These are phyloP conservation scores for Fraxinus baroniana DNA, from an alignment of 305 asterid species.

Conservation along the genomic window DNA sequence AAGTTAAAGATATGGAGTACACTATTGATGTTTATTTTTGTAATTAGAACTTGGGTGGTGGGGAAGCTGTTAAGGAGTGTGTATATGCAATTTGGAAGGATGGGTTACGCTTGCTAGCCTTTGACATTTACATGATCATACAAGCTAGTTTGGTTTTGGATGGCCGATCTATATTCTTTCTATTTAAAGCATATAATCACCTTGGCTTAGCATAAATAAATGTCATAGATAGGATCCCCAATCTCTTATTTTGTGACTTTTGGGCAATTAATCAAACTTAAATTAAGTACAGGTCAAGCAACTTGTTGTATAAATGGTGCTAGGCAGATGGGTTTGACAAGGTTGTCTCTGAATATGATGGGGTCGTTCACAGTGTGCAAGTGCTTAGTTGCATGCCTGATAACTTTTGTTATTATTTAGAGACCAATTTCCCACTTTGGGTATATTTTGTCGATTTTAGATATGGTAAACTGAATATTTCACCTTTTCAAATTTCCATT, in stretches of 20 bases:
- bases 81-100: not conserved
- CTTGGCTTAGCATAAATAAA: slow-evolving; percentile 6
- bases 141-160: not conserved
- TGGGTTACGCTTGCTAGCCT: slow-evolving; percentile 1
- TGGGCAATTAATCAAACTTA: not conserved
- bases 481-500: not conserved
- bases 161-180: not conserved
- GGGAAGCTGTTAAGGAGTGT: not conserved
- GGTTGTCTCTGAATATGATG: not conserved
- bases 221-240: not conserved
- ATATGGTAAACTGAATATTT: not conserved
- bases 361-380: not conserved
- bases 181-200: not conserved
- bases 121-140: not conserved
- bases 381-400: not conserved
- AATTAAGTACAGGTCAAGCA: not conserved
- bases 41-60: not conserved
- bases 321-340: not conserved
- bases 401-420: not conserved
- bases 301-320: slow-evolving; percentile 6
- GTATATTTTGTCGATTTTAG: not conserved
- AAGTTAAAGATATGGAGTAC: not conserved
- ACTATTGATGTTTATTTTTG: not conserved
- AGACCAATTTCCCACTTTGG: not conserved
- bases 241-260: not conserved